Evolutionary conservation across 345 rosid genomes (phyloP), one percentile per base, ranked within the genome.

Genomic region (Dovyalis caffra): DNA sequence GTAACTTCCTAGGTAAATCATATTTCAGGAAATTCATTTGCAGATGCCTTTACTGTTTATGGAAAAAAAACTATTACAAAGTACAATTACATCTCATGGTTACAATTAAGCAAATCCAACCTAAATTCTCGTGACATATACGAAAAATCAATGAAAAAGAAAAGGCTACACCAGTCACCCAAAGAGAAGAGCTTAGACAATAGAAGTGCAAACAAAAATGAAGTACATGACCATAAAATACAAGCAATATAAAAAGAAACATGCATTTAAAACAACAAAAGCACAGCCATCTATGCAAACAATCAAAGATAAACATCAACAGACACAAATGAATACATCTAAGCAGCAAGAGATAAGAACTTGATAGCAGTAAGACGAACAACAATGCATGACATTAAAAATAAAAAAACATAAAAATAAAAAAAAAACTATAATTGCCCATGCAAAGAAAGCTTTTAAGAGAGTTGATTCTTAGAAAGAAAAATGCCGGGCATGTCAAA

Each of bases 11-110:
- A 31, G 37, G 23, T 6, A 21, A 28, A 67, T 4, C 28, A 14
- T 4, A 35, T 32, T 75, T n/a, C 6, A 9, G 20, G 40, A 14
- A 49, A 31, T 57, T 56, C 57, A 67, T 26, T 60, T 9, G 23
- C 14, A 33, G n/a, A 66, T 25, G 43, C 38, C 49, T 69, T 60
- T 10, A 60, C 29, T n/a, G 67, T 58, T 40, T 32, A 64, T 64
- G 69, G 38, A 68, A 68, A 68, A 58, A 38, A 57, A 23, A n/a
- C 66, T 67, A n/a, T 63, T 70, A 74, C 70, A 69, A 57, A 31
- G 32, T 56, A 70, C 21, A 64, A 26, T 70, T 63, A 70, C 56
- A 76, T 69, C 21, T 32, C 49, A 47, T 38, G 28, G 28, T 37
- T 64, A 51, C 64, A 76, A 69, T 47, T 63, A 72, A 18, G 35